Conservation (phyloP, 768 basidiomycete genomes). For the Tephrocybe sp. region DNA sequence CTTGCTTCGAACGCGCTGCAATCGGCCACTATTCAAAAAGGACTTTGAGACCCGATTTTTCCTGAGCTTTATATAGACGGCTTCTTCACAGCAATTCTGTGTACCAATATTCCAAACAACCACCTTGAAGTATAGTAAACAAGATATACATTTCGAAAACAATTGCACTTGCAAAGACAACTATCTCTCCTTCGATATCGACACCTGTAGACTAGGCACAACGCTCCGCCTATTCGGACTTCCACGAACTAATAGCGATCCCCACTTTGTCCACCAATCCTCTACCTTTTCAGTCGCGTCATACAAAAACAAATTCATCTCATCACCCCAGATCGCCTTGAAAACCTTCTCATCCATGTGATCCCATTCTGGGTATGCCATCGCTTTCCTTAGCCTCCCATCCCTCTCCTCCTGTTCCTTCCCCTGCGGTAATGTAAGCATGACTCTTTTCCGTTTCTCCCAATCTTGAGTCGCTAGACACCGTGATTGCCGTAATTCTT, state of each 20-base stretch:
- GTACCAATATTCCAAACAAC: too few species aligned
- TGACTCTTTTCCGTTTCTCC: slow-evolving; percentile 44
- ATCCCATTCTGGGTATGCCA: slow-evolving; percentile 32
- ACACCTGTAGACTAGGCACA: slow-evolving; percentile 21
- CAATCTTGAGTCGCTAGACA: slow-evolving; percentile 43
- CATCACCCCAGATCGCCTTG: slow-evolving; percentile 50
- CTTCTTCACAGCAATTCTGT: too few species aligned
- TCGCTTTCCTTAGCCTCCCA: slow-evolving; percentile 33
- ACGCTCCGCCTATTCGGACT: slow-evolving; percentile 15
- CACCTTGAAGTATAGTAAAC: too few species aligned
- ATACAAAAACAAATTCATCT: slow-evolving; percentile 49
- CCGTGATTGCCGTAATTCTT: slow-evolving; percentile 58
- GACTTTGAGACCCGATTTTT: too few species aligned
- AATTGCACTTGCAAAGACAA: too few species aligned
- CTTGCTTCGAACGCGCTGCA: too few species aligned
- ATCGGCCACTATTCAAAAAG: too few species aligned
- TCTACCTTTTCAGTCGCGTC: slow-evolving; percentile 58
- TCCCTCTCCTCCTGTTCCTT: slow-evolving; percentile 47
- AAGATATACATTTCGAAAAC: too few species aligned
- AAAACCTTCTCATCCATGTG: slow-evolving; percentile 48
- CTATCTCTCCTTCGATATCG: slow-evolving; percentile 18
- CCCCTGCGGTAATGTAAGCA: slow-evolving; percentile 45
- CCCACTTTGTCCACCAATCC: slow-evolving; percentile 64
- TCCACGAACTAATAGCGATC: slow-evolving; percentile 27
- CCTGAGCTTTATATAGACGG: too few species aligned